These are phyloP conservation scores for Cryptococcus floricola DNA, from an alignment of 1,284 basidiomycete genomes.

Conservation along the genomic window DNA sequence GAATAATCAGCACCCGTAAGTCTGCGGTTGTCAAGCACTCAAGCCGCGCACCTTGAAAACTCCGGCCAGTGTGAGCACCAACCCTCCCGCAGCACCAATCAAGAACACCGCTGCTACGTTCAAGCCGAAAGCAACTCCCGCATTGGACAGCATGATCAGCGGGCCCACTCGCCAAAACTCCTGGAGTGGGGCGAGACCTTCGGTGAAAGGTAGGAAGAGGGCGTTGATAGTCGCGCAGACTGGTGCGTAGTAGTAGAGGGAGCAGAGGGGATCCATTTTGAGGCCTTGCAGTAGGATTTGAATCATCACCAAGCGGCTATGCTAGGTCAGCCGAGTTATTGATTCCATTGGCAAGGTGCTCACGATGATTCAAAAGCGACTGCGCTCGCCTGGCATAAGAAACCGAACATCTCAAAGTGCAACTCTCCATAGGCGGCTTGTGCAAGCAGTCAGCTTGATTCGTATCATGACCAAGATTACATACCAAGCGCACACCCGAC, in stretches of 20 bases:
- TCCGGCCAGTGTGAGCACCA: conserved; percentile 88
- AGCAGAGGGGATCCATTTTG: conserved; percentile 86
- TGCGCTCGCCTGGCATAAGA: conserved; percentile 73
- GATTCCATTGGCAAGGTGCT: neutral
- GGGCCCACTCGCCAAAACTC: conserved; percentile 67
- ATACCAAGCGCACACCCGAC: conserved; percentile 72
- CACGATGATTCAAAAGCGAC: conserved; percentile 54
- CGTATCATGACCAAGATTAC: neutral
- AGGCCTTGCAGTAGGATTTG: conserved; percentile 54
- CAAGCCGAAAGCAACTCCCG: conserved; percentile 80
- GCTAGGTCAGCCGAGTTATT: conserved; percentile 3
- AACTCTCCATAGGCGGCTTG: conserved; percentile 67
- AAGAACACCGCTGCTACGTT: conserved; percentile 91
- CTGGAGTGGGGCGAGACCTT: conserved; percentile 83
- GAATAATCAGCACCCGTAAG: neutral
- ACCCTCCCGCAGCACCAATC: conserved; percentile 78
- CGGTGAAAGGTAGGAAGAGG: conserved; percentile 76
- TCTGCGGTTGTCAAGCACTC: neutral
- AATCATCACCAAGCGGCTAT: conserved; percentile 81
- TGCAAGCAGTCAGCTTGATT: neutral
- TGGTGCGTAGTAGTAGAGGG: conserved; percentile 91
- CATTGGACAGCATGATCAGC: conserved; percentile 75
- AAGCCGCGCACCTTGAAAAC: conserved; percentile 69
- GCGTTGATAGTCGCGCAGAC: conserved; percentile 89
- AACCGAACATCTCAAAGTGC: conserved; percentile 78